Base-by-base conservation (phyloP, 257 asterid species). In the Catharanthus roseus region DNA sequence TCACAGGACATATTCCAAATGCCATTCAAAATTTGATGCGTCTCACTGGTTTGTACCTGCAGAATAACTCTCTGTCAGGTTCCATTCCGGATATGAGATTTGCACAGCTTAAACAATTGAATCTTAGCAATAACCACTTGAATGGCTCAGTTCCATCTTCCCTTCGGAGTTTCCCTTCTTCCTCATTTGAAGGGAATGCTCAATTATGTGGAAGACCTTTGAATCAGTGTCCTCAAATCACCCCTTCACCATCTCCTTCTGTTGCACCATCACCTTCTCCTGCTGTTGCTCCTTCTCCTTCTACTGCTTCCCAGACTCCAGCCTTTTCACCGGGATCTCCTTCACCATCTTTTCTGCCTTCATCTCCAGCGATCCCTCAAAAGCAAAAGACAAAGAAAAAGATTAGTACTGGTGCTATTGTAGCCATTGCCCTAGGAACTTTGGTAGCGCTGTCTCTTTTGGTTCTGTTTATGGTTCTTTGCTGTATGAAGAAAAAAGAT, bases 141-240 rank as follows among this genome's bases (percentile, higher is more conserved):
- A 86, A 80, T 34, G 93, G 96, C 36, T 84, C 92, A 10, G 78
- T 90, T 75, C 96, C 96, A 24, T 74, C 83, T 61, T 88, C 83
- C 45, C 83, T 90, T 54, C 81, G 69, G 72, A 55, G 54, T 39
- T 90, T 85, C 74, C 86, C 92, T 19, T 74, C 86, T 77, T 81
- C 90, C 51, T 90, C 97, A 12, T 90, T 88, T 62, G 45, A 68
- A 16, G 93, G 97, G 31, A 90, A 90, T 76, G 76, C 89, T 60
- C 38, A 72, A 73, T 71, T 90, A 74, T 90, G 97, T 65, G 97
- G 97, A 74, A 77, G 44, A 42, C 95, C 97, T 21, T 73, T 88
- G 54, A 38, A 65, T 21, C 81, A 33, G 58, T 90, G 97, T 81
- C 71, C 83, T 49, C 78, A 76, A 11, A 1, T 31, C 49, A 44